phyloP scores from a whole-genome alignment of 345 rosid genomes.

The Eucalyptus shirleyi region DNA sequence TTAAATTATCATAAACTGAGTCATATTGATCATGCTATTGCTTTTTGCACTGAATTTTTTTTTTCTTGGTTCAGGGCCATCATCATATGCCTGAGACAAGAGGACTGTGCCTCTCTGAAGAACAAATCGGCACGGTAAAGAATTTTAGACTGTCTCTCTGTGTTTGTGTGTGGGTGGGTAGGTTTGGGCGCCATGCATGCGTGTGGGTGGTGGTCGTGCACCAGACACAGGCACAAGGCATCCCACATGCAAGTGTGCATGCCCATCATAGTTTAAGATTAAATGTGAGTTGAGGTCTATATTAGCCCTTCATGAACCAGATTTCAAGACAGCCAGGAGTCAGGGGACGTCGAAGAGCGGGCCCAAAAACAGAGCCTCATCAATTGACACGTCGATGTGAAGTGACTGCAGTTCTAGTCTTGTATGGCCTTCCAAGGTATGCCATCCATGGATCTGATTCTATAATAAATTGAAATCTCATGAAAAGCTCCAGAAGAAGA shows the following conservation, averaged over 20 bases:
- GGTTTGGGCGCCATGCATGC: not conserved
- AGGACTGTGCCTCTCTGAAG: slow-evolving; percentile 98
- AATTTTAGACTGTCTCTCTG: not conserved
- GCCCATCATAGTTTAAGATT: not conserved
- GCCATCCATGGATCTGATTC: not conserved
- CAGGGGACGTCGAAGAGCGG: slow-evolving; percentile 30
- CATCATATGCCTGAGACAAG: slow-evolving; percentile 96
- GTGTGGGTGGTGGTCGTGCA: not conserved
- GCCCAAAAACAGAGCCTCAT: slow-evolving; percentile 60
- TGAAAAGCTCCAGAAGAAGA: not conserved
- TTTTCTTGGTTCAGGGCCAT: slow-evolving; percentile 51
- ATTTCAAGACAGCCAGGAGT: slow-evolving; percentile 45
- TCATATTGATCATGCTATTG: not conserved
- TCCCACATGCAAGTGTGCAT: not conserved
- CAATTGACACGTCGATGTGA: slow-evolving; percentile 73
- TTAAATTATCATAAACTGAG: not conserved
- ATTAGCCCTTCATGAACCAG: slow-evolving; percentile 12
- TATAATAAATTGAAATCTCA: not conserved
- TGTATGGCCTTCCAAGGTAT: slow-evolving; percentile 95
- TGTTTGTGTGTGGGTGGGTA: not conserved
- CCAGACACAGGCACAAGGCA: not conserved
- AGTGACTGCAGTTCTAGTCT: slow-evolving; percentile 89
- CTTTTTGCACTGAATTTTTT: not conserved
- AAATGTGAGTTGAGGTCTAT: not conserved
- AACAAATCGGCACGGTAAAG: slow-evolving; percentile 69